These are phyloP conservation scores for Fusarium devonianum DNA, from an alignment of 2,329 filamentous ascomycete genomes.

Conservation along the genomic window DNA sequence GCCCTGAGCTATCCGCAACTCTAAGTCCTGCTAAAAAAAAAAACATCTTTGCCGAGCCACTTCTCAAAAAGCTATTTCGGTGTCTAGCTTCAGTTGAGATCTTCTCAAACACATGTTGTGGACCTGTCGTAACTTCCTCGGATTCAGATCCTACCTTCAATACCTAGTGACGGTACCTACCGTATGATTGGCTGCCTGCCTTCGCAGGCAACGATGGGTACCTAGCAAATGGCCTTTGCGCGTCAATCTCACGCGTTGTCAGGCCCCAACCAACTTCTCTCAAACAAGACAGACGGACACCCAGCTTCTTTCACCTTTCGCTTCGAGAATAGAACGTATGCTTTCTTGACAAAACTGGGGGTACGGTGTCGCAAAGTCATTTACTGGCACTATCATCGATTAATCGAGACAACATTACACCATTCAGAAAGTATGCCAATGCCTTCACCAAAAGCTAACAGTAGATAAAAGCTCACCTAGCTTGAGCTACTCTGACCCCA, in stretches of 20 bases:
- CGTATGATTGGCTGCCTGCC: conserved; percentile 23
- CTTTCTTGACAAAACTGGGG: conserved; percentile 16
- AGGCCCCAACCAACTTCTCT: background rate
- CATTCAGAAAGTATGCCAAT: no score
- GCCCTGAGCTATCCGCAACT: no score
- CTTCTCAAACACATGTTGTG: background rate
- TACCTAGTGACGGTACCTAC: no score
- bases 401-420: background rate
- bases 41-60: no score
- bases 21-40: no score
- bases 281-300: no score
- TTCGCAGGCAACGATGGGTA: conserved; percentile 12
- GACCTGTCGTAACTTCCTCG: background rate
- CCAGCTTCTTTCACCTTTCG: conserved; percentile 1
- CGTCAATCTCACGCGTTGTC: conserved; percentile 35
- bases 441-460: no score
- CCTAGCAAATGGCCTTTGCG: conserved; percentile 11
- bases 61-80: no score
- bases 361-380: conserved; percentile 17
- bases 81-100: background rate
- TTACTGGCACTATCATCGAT: conserved; percentile 6
- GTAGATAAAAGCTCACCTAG: no score
- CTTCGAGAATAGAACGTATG: conserved; percentile 26
- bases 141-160: no score
- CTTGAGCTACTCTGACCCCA: no score